phyloP scores from a whole-genome alignment of 495 filamentous ascomycete genomes.

The Trichoderma parareesei region DNA sequence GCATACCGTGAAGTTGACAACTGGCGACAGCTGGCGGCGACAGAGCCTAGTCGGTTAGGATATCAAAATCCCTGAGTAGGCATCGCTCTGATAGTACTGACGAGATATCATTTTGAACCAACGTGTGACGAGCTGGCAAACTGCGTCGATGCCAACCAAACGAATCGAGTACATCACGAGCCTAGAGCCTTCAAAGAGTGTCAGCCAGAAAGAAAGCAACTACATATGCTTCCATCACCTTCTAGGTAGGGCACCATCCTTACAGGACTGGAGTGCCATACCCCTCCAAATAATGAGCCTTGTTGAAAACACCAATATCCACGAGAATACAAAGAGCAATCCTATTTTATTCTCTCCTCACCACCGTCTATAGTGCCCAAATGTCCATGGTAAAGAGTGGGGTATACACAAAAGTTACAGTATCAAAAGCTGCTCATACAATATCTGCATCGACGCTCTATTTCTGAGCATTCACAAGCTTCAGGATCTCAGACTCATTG shows the following conservation, averaged over 20 bases:
- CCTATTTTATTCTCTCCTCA: background rate
- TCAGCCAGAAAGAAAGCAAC: too few relatives aligned
- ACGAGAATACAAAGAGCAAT: background rate
- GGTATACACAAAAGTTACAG: constrained; percentile 11
- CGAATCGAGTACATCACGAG: too few relatives aligned
- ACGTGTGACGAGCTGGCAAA: too few relatives aligned
- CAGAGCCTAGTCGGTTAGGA: background rate
- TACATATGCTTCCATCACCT: too few relatives aligned
- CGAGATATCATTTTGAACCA: too few relatives aligned
- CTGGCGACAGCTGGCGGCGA: background rate
- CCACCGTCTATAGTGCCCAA: background rate
- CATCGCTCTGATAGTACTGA: background rate
- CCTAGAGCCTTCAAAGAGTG: too few relatives aligned
- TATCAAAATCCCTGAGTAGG: background rate
- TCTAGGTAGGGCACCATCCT: too few relatives aligned
- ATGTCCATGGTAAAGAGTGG: constrained; percentile 10
- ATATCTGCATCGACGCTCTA: constrained; percentile 18
- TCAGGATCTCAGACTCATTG: constrained; percentile 75
- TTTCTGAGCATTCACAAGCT: constrained; percentile 60
- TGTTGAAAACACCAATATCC: background rate
- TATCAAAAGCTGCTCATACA: background rate
- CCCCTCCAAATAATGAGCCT: background rate
- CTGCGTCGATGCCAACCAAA: too few relatives aligned
- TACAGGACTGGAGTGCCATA: too few relatives aligned
- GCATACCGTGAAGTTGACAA: background rate